Evolutionary conservation across 2,329 filamentous ascomycete genomes (phyloP), one percentile per base, ranked within the genome.

Genomic region (Apiospora arundinis): DNA sequence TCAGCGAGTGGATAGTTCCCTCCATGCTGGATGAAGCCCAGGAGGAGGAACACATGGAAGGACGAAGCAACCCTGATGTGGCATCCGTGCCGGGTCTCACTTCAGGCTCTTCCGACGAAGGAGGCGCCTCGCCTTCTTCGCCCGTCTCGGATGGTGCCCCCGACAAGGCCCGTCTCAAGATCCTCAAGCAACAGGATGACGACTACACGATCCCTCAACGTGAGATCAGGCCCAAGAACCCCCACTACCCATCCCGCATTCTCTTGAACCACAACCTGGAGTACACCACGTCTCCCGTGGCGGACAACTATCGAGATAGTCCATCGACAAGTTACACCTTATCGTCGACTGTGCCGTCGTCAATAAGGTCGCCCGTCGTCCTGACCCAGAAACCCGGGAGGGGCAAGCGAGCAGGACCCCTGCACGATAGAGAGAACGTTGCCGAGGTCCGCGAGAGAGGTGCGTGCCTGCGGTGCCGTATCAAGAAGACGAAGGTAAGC

Each of bases 391-490:
- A 77, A 76, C 71, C 68, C 5, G 68, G 37, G 44, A 46, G 71
- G 28, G 79, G 79, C 63, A 77, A 75, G 70, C 77, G 79, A 68
- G 75, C 73, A 25, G 73, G 74, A 46, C 78, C 78, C 42, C 70
- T 80, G 66, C 71, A 76, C n/a, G 78, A 80, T 68, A 76, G 76
- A 60, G 80, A 83, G 72, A 82, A 86, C 78, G 87, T 86, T 60
- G 85, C 84, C 69, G 82, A 83, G 70, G 85, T 88, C 70, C 85
- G 86, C 74, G 84, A 85, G 76, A 81, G 80, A 75, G 83, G 83
- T 71, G 85, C 86, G 45, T 88, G 86, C 74, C 80, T 84, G 70
- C 83, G 82, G 71, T 88, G 86, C 77, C 85, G 82, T 74, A 81
- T 84, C 73, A 82, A 81, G 74, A 87, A 86, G 80, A 82, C 83